phyloP scores from a whole-genome alignment of 306 rosid species.

The Arachis hypogaea region DNA sequence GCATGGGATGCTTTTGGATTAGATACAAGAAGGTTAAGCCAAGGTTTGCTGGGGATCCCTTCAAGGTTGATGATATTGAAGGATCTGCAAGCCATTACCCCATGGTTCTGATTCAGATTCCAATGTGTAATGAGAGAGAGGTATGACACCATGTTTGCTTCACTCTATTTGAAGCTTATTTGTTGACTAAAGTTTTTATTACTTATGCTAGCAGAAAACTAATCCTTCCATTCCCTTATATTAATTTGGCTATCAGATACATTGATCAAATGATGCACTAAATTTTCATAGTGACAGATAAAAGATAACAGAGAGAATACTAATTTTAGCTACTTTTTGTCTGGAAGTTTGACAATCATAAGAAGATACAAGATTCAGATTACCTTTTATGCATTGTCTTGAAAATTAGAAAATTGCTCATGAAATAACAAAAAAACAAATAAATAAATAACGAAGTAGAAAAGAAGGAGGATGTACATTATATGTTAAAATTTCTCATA shows the following conservation, averaged over 20 bases:
- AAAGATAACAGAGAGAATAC: not conserved
- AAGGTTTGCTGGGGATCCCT: conserved; percentile 52
- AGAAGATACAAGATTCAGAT: conserved; percentile 28
- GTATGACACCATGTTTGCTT: conserved; percentile 45
- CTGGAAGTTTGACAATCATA: conserved; percentile 8
- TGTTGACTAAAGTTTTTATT: conserved; percentile 16
- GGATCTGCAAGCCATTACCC: conserved; percentile 64
- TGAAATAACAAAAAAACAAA: too few species aligned
- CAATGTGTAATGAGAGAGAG: conserved; percentile 97
- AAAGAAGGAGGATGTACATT: not conserved
- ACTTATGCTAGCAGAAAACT: conserved; percentile 1
- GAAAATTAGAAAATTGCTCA: conserved; percentile 9
- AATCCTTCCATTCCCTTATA: too few species aligned
- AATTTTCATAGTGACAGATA: too few species aligned
- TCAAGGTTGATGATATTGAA: conserved; percentile 67
- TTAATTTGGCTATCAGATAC: too few species aligned
- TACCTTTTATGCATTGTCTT: conserved; percentile 22
- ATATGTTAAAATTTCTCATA: not conserved
- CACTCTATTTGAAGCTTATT: conserved; percentile 5
- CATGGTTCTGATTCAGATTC: conserved; percentile 91
- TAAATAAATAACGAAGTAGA: too few species aligned
- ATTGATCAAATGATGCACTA: too few species aligned
- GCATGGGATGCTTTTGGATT: conserved; percentile 90
- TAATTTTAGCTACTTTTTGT: conserved; percentile 1
- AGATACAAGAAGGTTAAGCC: conserved; percentile 82